Conservation (phyloP, 2,329 filamentous ascomycete genomes). For the Paramyrothecium roridum region DNA sequence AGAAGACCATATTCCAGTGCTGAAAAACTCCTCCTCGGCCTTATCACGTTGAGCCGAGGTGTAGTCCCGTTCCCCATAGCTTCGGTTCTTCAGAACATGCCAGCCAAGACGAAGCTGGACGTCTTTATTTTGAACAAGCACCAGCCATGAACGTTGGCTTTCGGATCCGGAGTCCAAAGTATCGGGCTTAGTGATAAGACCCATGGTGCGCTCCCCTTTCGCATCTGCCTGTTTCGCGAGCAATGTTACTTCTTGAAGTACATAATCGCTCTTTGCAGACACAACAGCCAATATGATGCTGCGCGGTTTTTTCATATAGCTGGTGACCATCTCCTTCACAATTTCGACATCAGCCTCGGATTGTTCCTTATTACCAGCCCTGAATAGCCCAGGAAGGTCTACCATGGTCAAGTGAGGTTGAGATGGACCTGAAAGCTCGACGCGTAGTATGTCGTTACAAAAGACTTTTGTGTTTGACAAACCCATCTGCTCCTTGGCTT, state of each 20-base stretch:
- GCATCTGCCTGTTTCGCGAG: slow-evolving; percentile 40
- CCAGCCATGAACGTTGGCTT: slow-evolving; percentile 27
- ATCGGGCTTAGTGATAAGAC: slow-evolving; percentile 56
- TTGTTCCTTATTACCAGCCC: slow-evolving; percentile 26
- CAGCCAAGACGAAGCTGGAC: slow-evolving; percentile 42
- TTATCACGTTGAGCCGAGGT: slow-evolving; percentile 22
- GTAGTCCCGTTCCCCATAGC: slow-evolving; percentile 21
- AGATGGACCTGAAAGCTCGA: slow-evolving; percentile 42
- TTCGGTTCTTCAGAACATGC: slow-evolving; percentile 51
- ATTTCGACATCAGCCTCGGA: slow-evolving; percentile 23
- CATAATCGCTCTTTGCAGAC: slow-evolving; percentile 44
- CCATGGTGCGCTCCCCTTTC: slow-evolving; percentile 43
- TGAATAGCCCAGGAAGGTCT: slow-evolving; percentile 49
- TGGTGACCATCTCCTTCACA: slow-evolving; percentile 35
- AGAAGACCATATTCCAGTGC: slow-evolving; percentile 18
- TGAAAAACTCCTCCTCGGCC: slow-evolving; percentile 28
- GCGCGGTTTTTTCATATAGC: slow-evolving; percentile 53
- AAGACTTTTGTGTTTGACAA: slow-evolving; percentile 25
- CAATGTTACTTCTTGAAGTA: slow-evolving; percentile 48
- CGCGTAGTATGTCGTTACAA: slow-evolving; percentile 40
- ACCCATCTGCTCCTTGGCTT: slow-evolving; percentile 50
- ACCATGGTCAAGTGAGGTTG: slow-evolving; percentile 48
- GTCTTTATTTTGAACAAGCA: slow-evolving; percentile 23
- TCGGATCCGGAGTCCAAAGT: slow-evolving; percentile 34
- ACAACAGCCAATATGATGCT: slow-evolving; percentile 58